phyloP scores from a whole-genome alignment of 2,329 filamentous ascomycete species.

The Endoconidiophora laricicola region DNA sequence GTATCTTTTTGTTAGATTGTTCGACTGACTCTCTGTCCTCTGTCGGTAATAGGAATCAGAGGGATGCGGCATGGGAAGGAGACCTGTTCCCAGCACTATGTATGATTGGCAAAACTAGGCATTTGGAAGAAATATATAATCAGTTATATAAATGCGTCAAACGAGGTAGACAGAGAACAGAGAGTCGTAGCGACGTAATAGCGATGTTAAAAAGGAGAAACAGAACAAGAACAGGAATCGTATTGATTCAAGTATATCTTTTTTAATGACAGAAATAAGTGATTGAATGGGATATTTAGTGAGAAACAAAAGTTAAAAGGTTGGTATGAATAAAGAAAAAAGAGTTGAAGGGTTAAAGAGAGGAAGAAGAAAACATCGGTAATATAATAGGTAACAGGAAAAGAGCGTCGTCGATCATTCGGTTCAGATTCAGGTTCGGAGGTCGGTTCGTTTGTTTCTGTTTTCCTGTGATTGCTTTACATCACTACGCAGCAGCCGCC shows the following conservation, averaged over 20 bases:
- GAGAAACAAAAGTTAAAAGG: conserved; percentile 1
- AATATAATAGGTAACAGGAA: conserved; percentile 14
- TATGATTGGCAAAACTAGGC: neutral
- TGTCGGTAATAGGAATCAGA: no score
- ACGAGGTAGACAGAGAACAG: neutral
- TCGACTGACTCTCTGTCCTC: no score
- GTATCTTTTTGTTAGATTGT: no score
- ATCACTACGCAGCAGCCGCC: conserved; percentile 91
- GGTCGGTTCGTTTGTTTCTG: neutral
- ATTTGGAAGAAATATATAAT: neutral
- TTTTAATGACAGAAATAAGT: neutral
- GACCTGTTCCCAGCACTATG: no score
- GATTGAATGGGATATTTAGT: neutral
- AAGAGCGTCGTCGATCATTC: conserved; percentile 13
- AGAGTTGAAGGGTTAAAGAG: neutral
- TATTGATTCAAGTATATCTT: neutral
- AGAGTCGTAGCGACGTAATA: neutral
- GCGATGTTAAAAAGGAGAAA: neutral
- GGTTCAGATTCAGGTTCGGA: neutral
- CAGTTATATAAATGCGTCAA: no score
- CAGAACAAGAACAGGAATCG: neutral
- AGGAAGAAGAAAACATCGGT: conserved; percentile 1
- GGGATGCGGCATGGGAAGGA: no score
- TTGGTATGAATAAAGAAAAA: conserved; percentile 2
- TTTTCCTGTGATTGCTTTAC: conserved; percentile 31